phyloP scores from a whole-genome alignment of 1,284 basidiomycete species.

The Sanguinoderma infundibulare region DNA sequence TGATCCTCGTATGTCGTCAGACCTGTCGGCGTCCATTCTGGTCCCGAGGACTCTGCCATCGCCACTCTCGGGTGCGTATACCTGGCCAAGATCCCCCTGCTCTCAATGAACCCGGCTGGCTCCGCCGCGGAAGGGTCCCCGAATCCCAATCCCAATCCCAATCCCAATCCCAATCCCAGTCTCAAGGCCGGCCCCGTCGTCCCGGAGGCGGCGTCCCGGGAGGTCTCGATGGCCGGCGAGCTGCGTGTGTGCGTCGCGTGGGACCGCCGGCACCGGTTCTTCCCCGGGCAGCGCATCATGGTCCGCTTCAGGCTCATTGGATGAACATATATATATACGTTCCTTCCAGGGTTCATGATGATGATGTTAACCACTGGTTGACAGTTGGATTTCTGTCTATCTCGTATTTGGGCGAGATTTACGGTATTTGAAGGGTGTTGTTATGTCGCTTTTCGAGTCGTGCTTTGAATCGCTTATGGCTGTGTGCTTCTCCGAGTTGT shows the following conservation, averaged over 20 bases:
- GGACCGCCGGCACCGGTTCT: slow-evolving; percentile 52
- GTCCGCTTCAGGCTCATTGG: slow-evolving; percentile 57
- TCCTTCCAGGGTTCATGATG: too few species aligned
- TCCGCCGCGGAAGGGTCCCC: too few species aligned
- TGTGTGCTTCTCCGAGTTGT: too few species aligned
- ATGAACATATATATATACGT: not conserved
- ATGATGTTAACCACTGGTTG: too few species aligned
- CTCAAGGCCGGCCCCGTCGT: not conserved
- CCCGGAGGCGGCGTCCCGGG: not conserved
- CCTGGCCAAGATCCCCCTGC: slow-evolving; percentile 4
- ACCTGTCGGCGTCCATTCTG: slow-evolving; percentile 13
- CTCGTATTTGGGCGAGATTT: too few species aligned
- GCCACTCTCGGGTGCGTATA: slow-evolving; percentile 13
- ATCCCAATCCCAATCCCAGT: slow-evolving; percentile 26
- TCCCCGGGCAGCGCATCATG: slow-evolving; percentile 55
- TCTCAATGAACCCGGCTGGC: not conserved
- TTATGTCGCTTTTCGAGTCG: too few species aligned
- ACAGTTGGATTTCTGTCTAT: too few species aligned
- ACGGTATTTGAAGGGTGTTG: too few species aligned
- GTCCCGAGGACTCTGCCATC: slow-evolving; percentile 20
- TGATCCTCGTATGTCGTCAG: slow-evolving; percentile 4
- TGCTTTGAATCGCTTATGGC: too few species aligned
- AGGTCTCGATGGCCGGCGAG: slow-evolving; percentile 47
- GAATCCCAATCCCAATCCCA: slow-evolving; percentile 26
- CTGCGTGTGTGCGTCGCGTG: slow-evolving; percentile 54